phyloP scores from a whole-genome alignment of 805 yeast species.

The Peterozyma xylosa region DNA sequence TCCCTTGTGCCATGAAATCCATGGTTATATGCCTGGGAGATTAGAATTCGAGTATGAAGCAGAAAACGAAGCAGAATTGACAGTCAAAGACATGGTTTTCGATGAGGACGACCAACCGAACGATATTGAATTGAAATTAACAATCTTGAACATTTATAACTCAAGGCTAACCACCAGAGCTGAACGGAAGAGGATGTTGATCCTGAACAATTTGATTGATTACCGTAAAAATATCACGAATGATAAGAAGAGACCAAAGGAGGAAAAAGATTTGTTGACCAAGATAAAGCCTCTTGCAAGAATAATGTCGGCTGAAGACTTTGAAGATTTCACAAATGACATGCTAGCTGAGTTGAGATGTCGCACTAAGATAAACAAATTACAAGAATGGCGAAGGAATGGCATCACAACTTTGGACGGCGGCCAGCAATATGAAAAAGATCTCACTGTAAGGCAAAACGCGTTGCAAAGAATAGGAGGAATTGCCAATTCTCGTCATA shows the following conservation, averaged over 20 bases:
- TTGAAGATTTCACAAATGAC: slow-evolving; percentile 64
- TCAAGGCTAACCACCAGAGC: slow-evolving; percentile 86
- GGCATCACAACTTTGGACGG: slow-evolving; percentile 81
- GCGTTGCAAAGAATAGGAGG: slow-evolving; percentile 42
- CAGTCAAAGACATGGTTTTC: slow-evolving; percentile 91
- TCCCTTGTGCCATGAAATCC: slow-evolving; percentile 94
- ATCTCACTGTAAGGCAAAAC: slow-evolving; percentile 61
- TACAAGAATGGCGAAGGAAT: slow-evolving; percentile 89
- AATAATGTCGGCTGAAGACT: slow-evolving; percentile 75
- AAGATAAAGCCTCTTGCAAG: slow-evolving; percentile 76
- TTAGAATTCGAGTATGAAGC: slow-evolving; percentile 94
- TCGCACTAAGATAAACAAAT: slow-evolving; percentile 74
- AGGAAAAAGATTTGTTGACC: slow-evolving; percentile 76
- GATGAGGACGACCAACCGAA: slow-evolving; percentile 87
- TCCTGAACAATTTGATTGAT: slow-evolving; percentile 73
- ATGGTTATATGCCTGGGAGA: slow-evolving; percentile 98
- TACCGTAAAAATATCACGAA: slow-evolving; percentile 73
- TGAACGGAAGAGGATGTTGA: slow-evolving; percentile 78
- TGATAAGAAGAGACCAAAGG: slow-evolving; percentile 83
- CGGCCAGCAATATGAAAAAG: slow-evolving; percentile 84
- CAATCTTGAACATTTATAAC: slow-evolving; percentile 83
- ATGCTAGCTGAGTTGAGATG: slow-evolving; percentile 71
- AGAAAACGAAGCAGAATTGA: slow-evolving; percentile 93
- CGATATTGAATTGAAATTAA: slow-evolving; percentile 84
- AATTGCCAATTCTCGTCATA: slow-evolving; percentile 11